Evolutionary conservation across 805 yeast genomes (phyloP).

Genomic region (Kuraishia borneana): DNA sequence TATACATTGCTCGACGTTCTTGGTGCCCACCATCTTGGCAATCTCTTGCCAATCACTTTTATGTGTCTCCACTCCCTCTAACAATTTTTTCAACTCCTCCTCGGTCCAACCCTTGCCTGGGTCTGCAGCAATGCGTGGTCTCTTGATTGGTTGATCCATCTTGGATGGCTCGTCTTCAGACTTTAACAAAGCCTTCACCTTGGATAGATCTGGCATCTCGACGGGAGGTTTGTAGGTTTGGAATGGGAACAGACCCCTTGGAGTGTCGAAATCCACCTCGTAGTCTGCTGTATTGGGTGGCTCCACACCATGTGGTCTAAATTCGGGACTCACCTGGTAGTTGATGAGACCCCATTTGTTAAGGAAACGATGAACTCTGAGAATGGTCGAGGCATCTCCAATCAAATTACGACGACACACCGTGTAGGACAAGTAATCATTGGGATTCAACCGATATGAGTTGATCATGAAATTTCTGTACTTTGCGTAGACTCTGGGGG

Average conservation of each 20-base stretch:
- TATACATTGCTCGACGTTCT: constrained; percentile 70
- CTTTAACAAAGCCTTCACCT: constrained; percentile 13
- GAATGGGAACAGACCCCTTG: constrained; percentile 87
- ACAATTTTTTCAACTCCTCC: constrained; percentile 46
- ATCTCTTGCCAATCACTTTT: constrained; percentile 76
- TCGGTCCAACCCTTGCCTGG: constrained; percentile 50
- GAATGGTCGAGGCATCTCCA: constrained; percentile 83
- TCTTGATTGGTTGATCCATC: constrained; percentile 6
- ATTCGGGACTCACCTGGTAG: constrained; percentile 79
- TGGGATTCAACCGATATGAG: constrained; percentile 79
- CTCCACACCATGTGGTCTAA: constrained; percentile 56
- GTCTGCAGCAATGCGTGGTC: constrained; percentile 17
- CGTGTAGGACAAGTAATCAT: constrained; percentile 80
- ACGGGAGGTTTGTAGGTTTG: constrained; percentile 66
- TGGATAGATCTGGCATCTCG: constrained; percentile 25
- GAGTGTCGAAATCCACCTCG: constrained; percentile 73
- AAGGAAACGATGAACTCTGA: constrained; percentile 74
- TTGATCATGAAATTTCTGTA: constrained; percentile 86
- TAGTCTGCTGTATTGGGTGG: constrained; percentile 73
- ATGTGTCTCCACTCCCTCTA: constrained; percentile 50
- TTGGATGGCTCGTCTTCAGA: constrained; percentile 1
- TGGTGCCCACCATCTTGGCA: constrained; percentile 53
- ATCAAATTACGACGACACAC: constrained; percentile 85
- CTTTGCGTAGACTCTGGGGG: constrained; percentile 69
- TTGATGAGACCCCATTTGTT: constrained; percentile 91